Conservation (phyloP, 305 asterid genomes). For the Andrographis paniculata region DNA sequence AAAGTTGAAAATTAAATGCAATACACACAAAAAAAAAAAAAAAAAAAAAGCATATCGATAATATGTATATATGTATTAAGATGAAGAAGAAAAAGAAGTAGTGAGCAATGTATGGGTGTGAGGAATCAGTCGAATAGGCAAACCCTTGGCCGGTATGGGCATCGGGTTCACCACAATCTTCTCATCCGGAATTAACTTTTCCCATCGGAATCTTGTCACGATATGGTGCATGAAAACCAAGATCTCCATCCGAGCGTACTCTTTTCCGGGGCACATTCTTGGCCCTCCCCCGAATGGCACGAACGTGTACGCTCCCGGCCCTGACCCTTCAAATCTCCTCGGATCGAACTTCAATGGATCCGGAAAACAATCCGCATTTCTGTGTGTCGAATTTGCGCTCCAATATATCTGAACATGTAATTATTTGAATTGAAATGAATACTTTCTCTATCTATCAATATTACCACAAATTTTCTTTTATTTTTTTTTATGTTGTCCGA, state of each 20-base stretch:
- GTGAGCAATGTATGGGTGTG: too few relatives aligned
- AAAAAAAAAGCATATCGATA: too few relatives aligned
- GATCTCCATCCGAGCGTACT: slow-evolving; percentile 26
- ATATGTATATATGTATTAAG: too few relatives aligned
- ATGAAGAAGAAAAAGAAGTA: too few relatives aligned
- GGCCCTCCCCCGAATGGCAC: slow-evolving; percentile 83
- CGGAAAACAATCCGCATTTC: slow-evolving; percentile 33
- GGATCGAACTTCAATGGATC: slow-evolving; percentile 57
- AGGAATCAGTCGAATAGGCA: slow-evolving; percentile 34
- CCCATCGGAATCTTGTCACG: slow-evolving; percentile 33
- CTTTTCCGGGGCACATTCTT: too few relatives aligned
- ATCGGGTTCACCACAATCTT: slow-evolving; percentile 30
- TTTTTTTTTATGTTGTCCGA: too few relatives aligned
- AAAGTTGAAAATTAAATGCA: too few relatives aligned
- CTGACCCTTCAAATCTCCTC: slow-evolving; percentile 50
- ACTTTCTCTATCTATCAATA: too few relatives aligned
- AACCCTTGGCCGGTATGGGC: slow-evolving; percentile 39
- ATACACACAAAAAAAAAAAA: too few relatives aligned
- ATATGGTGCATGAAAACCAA: slow-evolving; percentile 39
- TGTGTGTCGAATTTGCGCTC: slow-evolving; percentile 64
- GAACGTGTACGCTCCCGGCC: slow-evolving; percentile 66
- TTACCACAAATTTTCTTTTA: too few relatives aligned
- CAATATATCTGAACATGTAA: slow-evolving; percentile 74
- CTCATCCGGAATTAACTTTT: slow-evolving; percentile 30
- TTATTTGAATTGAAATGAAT: too few relatives aligned